Evolutionary conservation across 1,284 basidiomycete genomes (phyloP).

Genomic region (Sporisorium exsertum): DNA sequence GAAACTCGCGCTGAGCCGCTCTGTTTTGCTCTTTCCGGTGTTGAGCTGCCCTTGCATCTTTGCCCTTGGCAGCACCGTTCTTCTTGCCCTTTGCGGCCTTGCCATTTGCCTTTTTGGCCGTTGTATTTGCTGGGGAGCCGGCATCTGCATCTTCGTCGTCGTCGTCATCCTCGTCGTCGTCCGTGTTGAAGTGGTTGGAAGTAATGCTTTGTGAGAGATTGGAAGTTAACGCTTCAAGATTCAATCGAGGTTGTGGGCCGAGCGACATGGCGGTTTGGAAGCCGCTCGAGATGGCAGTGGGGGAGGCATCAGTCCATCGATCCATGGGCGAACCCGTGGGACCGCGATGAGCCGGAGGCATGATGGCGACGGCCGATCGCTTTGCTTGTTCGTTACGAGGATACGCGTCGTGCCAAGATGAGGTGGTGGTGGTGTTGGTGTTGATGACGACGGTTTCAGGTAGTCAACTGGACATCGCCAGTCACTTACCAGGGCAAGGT

Average conservation of each 20-base stretch:
- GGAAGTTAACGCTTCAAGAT: constrained; percentile 7
- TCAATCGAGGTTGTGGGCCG: constrained; percentile 52
- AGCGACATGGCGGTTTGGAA: constrained; percentile 56
- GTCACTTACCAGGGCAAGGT: too few relatives aligned
- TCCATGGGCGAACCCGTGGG: constrained; percentile 57
- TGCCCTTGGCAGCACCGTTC: constrained; percentile 26
- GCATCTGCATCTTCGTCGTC: constrained; percentile 48
- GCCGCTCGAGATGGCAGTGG: constrained; percentile 54
- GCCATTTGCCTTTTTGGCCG: constrained; percentile 25
- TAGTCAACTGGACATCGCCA: too few relatives aligned
- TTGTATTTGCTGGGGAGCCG: constrained; percentile 21
- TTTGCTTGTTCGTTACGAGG: background rate
- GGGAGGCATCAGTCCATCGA: constrained; percentile 56
- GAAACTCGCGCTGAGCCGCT: constrained; percentile 63
- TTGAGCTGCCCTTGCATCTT: constrained; percentile 38
- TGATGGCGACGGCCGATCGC: constrained; percentile 6
- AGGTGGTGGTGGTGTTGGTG: background rate
- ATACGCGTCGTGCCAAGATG: background rate
- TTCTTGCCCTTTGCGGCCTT: constrained; percentile 26
- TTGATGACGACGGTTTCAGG: too few relatives aligned
- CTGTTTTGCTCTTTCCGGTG: constrained; percentile 64
- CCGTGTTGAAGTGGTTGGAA: constrained; percentile 30
- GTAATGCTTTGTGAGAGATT: constrained; percentile 20
- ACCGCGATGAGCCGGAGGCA: constrained; percentile 54
- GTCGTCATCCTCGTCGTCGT: constrained; percentile 50